phyloP scores from a whole-genome alignment of 1,284 basidiomycete genomes.

The Microstroma glucosiphilum region DNA sequence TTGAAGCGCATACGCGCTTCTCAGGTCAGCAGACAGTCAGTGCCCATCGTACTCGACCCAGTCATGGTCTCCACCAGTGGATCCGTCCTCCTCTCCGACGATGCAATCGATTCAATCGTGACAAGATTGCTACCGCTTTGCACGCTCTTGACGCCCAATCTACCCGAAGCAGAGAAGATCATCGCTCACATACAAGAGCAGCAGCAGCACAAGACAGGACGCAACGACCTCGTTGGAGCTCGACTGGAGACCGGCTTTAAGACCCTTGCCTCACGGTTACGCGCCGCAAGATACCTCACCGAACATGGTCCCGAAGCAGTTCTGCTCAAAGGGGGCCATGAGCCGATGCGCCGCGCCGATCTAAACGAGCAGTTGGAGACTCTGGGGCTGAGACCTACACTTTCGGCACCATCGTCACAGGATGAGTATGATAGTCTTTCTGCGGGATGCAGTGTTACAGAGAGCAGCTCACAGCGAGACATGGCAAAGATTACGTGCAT shows the following conservation, averaged over 20 bases:
- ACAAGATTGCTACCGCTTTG: slow-evolving; percentile 66
- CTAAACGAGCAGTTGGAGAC: slow-evolving; percentile 14
- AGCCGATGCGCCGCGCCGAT: slow-evolving; percentile 44
- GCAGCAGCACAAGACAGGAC: neutral
- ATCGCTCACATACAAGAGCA: slow-evolving; percentile 51
- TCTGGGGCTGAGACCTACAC: slow-evolving; percentile 7
- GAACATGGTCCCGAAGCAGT: slow-evolving; percentile 60
- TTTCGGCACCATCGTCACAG: neutral
- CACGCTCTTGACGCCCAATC: slow-evolving; percentile 78
- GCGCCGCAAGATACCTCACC: slow-evolving; percentile 59
- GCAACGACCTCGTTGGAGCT: neutral
- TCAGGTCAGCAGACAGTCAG: too few relatives aligned
- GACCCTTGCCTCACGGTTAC: slow-evolving; percentile 17
- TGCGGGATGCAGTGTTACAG: neutral
- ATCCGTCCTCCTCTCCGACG: slow-evolving; percentile 66
- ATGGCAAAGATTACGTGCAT: neutral
- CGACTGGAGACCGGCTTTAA: slow-evolving; percentile 2
- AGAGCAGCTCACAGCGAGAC: too few relatives aligned
- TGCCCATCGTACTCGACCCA: slow-evolving; percentile 55
- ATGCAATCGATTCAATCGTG: slow-evolving; percentile 63
- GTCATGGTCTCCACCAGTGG: slow-evolving; percentile 91
- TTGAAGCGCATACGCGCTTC: too few relatives aligned
- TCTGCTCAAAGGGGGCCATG: slow-evolving; percentile 83
- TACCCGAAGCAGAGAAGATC: slow-evolving; percentile 67
- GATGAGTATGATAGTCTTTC: neutral